Base-by-base conservation (phyloP, 2,329 filamentous ascomycete species). In the Periconia macrospinosa region DNA sequence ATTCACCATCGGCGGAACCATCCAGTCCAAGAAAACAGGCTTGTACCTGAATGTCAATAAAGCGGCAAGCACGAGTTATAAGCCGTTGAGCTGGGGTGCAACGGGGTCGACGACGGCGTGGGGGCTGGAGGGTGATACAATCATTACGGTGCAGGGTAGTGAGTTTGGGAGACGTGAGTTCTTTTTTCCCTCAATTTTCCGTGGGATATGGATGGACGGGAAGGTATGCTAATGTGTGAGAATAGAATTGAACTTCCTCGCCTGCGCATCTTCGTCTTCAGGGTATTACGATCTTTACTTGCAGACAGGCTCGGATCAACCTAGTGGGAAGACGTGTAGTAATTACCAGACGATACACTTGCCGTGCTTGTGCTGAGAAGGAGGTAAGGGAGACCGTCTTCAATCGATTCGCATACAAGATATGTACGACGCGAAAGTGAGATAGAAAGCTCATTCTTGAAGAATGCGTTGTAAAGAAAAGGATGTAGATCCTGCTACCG, bases 321-420 rank as follows among this genome's bases (percentile, higher is more conserved):
- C 81, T 1, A 76, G 73, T 48, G 80, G 79, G 2, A 73, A 71
- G 66, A 78, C 73, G 6, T 83, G 81, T 60, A 83, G 78, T 58
- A 83, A 83, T 63, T 82, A 79, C 54, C 80, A 83, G 72, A 81
- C 79, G 27, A 71, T 83, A 51, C 81, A 83, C 69, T 64, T 83
- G 61, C 81, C 80, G 30, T 82, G 79, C 57, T 60, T 83, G 37
- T 82, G 80, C 47, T 65, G 33, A n/a, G n/a, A 37, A n/a, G 33
- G 5, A n/a, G 33, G 11, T 37, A 37, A 37, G 6, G 15, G 23
- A 8, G 23, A 27, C 8, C 23, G 3, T 27, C 23, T 27, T 27
- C 23, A 27, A 3, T 8, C 8, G 23, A 27, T 27, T 27, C 23
- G 8, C 23, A 27, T 8, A 8, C 23, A 27, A 27, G 23, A 27